These are phyloP conservation scores for Fomitopsis schrenkii DNA, from an alignment of 1,284 basidiomycete genomes.

Conservation along the genomic window DNA sequence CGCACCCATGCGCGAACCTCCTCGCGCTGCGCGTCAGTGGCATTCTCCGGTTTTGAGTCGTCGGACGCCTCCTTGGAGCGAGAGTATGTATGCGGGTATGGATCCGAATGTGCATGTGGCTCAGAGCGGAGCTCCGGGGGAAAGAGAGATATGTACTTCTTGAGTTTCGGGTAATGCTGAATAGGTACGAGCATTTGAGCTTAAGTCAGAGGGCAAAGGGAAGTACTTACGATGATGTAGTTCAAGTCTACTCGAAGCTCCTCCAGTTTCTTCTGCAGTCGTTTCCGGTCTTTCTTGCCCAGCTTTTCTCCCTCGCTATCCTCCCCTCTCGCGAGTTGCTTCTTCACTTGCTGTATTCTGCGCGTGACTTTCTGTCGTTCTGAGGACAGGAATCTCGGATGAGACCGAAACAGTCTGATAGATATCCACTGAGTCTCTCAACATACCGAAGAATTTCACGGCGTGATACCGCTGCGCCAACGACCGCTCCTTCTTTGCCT, in stretches of 20 bases:
- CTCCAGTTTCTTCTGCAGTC: conserved; percentile 45
- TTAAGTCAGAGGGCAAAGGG: neutral
- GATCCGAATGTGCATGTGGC: conserved; percentile 22
- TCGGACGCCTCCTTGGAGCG: conserved; percentile 3
- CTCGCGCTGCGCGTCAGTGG: conserved; percentile 44
- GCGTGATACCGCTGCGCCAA: conserved; percentile 78
- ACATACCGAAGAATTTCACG: conserved; percentile 84
- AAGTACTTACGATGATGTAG: conserved; percentile 67
- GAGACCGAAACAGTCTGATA: neutral
- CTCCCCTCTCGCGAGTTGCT: conserved; percentile 34
- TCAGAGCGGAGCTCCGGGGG: conserved; percentile 56
- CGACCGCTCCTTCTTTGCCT: conserved; percentile 61
- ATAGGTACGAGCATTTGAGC: conserved; percentile 2
- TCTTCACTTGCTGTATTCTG: conserved; percentile 64
- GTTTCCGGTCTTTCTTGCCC: conserved; percentile 33
- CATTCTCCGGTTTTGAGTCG: conserved; percentile 7
- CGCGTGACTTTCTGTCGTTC: conserved; percentile 81
- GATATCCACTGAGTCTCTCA: neutral
- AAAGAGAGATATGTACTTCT: conserved; percentile 85
- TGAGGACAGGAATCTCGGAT: conserved; percentile 22
- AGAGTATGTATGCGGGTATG: conserved; percentile 5
- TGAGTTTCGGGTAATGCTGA: conserved; percentile 76
- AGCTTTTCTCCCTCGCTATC: conserved; percentile 7
- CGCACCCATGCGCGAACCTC: conserved; percentile 61
- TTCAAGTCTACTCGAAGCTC: conserved; percentile 77